These are phyloP conservation scores for Pouteria campechiana DNA, from an alignment of 179 eudicot genomes.

Conservation along the genomic window DNA sequence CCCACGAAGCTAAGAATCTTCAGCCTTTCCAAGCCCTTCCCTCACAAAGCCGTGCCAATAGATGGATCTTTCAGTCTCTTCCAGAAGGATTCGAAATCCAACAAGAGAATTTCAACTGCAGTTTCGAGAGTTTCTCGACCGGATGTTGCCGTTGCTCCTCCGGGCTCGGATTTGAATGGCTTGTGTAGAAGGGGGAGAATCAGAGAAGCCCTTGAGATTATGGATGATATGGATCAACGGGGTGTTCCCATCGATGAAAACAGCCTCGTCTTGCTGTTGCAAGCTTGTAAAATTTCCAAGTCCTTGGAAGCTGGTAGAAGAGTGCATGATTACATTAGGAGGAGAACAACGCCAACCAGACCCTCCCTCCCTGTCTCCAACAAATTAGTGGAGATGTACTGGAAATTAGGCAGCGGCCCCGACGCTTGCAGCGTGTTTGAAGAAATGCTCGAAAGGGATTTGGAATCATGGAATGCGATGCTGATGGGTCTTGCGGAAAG, in stretches of 20 bases:
- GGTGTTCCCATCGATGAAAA: slow-evolving; percentile 8
- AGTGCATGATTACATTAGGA: slow-evolving; percentile 23
- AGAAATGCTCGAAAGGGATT: slow-evolving; percentile 20
- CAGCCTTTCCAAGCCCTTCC: too few relatives aligned
- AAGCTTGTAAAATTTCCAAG: slow-evolving; percentile 4
- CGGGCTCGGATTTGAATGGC: slow-evolving; percentile 7
- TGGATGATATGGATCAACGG: too few relatives aligned
- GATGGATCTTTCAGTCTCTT: too few relatives aligned
- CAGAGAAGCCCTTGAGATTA: slow-evolving; percentile 13
- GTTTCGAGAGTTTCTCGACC: too few relatives aligned
- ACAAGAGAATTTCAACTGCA: too few relatives aligned
- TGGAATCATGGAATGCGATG: slow-evolving; percentile 23
- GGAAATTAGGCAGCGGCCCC: slow-evolving; percentile 15
- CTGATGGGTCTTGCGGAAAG: slow-evolving; percentile 20
- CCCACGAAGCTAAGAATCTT: too few relatives aligned
- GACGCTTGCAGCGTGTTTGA: slow-evolving; percentile 32
- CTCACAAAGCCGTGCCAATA: too few relatives aligned
- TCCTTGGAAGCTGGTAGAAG: slow-evolving; percentile 20
- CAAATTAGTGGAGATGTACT: slow-evolving; percentile 18
- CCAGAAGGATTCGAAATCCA: too few relatives aligned
- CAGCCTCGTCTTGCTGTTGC: slow-evolving; percentile 8
- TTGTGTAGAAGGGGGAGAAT: slow-evolving; percentile 15
- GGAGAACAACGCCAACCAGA: slow-evolving; percentile 7
- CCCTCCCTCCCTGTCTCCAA: slow-evolving; percentile 13
- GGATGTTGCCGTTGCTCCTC: too few relatives aligned